Evolutionary conservation across 2,329 filamentous ascomycete genomes (phyloP), one percentile per base, ranked within the genome.

Genomic region (Aspergillus ochraceus): DNA sequence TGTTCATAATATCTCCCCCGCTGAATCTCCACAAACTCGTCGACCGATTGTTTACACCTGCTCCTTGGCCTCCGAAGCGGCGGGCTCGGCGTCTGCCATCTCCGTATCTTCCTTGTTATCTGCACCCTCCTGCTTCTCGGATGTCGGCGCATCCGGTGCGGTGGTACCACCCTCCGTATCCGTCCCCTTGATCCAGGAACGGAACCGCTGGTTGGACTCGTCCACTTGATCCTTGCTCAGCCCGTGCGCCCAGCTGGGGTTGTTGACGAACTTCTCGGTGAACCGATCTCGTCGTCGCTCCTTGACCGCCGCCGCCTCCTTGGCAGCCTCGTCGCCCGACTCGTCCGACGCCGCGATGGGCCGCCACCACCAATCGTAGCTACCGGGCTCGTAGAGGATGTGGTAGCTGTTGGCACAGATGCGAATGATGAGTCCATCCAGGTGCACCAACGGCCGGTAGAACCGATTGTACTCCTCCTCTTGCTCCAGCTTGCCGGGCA

Each of bases 371-470:
- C 84, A 91, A 69, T 93, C 91, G 6, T 83, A 83, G 20, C 88
- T 90, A 30, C 83, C 83, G 1, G 88, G 85, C 58, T 88, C 87
- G 79, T 90, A 93, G n/a, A 90, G 81, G 70, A 94, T 89, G 76
- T 91, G 90, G 71, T 89, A 92, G 57, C 86, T 90, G 74, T 90
- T 90, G 14, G 91, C 84, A 68, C 88, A 92, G 70, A 94, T 90
- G 61, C 88, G 87, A 47, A 92, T 84, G 11, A 86, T 84, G 46
- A 94, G 77, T 19, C 88, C 86, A 68, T 93, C 90, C 60, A 86
- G 79, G 66, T 86, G 88, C 5, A 84, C 80, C 6, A 90, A 73
- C 46, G 79, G 78, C 45, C 77, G 73, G 68, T 79, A 77, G 67
- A 75, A 77, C 70, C 87, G 87, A 52, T 86, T 85, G 49, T 84